Percentiles rank a stretch among this genome's conserved stretches.
phyloP scores from a whole-genome alignment of 176 grass and related monocot species.

The Carex myosuroides region DNA sequence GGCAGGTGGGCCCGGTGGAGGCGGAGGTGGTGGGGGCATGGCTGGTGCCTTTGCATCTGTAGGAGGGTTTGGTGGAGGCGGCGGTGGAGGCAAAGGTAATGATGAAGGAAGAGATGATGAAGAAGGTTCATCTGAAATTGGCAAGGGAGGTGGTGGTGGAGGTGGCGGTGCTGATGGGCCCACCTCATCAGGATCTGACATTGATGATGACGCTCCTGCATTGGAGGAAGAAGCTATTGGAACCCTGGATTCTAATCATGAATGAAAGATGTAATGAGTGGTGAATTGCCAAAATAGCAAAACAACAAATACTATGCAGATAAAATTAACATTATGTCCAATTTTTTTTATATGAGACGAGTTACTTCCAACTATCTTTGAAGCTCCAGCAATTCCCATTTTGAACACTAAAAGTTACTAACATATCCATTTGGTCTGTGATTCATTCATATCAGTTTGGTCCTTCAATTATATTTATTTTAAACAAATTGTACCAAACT shows the following conservation, averaged over 20 bases:
- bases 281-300: background rate
- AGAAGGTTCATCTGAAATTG: slow-evolving; percentile 43
- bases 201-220: slow-evolving; percentile 50
- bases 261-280: slow-evolving; percentile 1
- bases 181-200: slow-evolving; percentile 55
- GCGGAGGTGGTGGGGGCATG: slow-evolving; percentile 61
- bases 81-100: slow-evolving; percentile 48
- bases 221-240: slow-evolving; percentile 46
- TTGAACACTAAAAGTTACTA: background rate
- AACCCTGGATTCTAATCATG: slow-evolving; percentile 55
- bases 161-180: slow-evolving; percentile 64
- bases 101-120: slow-evolving; percentile 35
- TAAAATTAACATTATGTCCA: background rate
- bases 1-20: slow-evolving; percentile 60
- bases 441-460: background rate
- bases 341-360: background rate
- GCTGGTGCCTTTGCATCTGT: slow-evolving; percentile 23
- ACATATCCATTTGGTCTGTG: background rate
- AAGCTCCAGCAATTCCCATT: background rate
- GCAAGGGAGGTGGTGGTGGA: slow-evolving; percentile 58
- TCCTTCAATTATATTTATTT: background rate
- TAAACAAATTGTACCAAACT: background rate
- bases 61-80: slow-evolving; percentile 43
- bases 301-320: background rate
- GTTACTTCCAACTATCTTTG: background rate